Percentiles rank a stretch among this genome's conserved stretches.
These are phyloP conservation scores for Penicillium cosmopolitanum DNA, from an alignment of 495 filamentous ascomycete species.

Conservation along the genomic window DNA sequence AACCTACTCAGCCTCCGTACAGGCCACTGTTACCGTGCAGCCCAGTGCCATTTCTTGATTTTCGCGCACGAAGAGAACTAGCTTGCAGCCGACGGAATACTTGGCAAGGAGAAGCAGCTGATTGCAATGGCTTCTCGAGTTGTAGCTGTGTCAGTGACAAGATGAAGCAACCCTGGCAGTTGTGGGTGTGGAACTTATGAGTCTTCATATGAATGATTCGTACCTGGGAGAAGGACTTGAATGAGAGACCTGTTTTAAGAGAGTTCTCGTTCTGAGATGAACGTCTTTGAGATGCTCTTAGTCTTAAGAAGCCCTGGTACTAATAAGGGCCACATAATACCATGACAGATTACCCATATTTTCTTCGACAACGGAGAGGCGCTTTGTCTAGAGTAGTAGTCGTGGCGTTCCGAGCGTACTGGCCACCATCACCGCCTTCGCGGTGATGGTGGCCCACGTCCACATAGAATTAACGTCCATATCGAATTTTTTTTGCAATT, in stretches of 20 bases:
- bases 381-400: too few species aligned
- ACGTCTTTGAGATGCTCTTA: too few species aligned
- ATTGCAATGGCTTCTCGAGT: not conserved
- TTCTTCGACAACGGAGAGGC: too few species aligned
- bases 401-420: too few species aligned
- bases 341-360: too few species aligned
- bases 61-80: slow-evolving; percentile 23
- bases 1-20: slow-evolving; percentile 23
- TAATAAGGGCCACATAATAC: too few species aligned
- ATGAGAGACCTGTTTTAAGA: not conserved
- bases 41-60: slow-evolving; percentile 31
- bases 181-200: not conserved
- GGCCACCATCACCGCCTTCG: too few species aligned
- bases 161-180: not conserved
- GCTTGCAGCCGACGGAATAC: slow-evolving; percentile 13
- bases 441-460: too few species aligned
- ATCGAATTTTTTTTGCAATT: too few species aligned
- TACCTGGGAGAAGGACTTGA: not conserved
- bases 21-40: slow-evolving; percentile 20
- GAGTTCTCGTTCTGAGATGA: not conserved
- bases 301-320: too few species aligned
- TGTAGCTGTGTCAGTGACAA: not conserved
- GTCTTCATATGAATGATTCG: not conserved
- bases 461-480: too few species aligned
- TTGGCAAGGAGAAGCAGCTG: not conserved